These are phyloP conservation scores for Biscogniauxia marginata DNA, from an alignment of 2,329 filamentous ascomycete species.

Conservation along the genomic window DNA sequence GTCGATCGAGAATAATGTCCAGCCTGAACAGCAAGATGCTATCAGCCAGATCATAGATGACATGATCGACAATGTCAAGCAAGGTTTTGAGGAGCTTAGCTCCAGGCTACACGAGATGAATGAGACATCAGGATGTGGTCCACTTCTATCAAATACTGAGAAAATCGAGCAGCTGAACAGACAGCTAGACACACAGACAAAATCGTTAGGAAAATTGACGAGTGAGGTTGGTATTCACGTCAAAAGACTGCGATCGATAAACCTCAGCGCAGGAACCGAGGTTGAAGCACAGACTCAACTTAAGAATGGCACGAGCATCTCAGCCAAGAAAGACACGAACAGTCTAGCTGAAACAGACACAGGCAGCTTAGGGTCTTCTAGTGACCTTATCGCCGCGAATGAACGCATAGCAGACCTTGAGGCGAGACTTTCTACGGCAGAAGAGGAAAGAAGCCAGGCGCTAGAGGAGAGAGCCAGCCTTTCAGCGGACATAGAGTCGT, in stretches of 20 bases:
- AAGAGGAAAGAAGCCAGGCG: conserved; percentile 1
- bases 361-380: too few species aligned
- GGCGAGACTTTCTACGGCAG: background rate
- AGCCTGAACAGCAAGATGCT: background rate
- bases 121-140: background rate
- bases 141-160: background rate
- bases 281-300: background rate
- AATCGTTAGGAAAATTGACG: background rate
- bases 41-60: background rate
- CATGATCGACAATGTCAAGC: background rate
- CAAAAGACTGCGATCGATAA: background rate
- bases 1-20: background rate
- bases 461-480: background rate
- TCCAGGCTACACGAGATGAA: background rate
- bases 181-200: background rate
- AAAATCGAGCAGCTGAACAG: background rate
- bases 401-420: conserved; percentile 3
- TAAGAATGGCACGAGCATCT: too few species aligned
- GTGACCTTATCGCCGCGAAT: background rate
- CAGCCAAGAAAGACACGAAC: background rate
- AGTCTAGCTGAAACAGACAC: too few species aligned
- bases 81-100: background rate
- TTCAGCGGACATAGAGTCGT: background rate
- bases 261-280: background rate
- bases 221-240: background rate